Conservation (phyloP, 441 rosid genomes). For the Breynia disticha region DNA sequence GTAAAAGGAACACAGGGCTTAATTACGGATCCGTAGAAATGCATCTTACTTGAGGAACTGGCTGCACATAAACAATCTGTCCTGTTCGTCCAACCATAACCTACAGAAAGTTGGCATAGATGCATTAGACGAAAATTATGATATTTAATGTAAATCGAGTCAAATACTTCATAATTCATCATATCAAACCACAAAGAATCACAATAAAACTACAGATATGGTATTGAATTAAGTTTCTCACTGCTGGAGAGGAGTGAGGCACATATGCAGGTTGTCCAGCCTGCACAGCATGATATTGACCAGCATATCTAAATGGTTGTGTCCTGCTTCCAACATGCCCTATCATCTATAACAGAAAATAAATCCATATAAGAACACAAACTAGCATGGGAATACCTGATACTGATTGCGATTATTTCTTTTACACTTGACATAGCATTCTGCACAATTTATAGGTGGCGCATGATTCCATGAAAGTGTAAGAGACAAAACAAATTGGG, state of each 20-base stretch:
- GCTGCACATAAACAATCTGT: constrained; percentile 58
- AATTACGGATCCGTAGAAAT: constrained; percentile 6
- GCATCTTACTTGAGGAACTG: constrained; percentile 63
- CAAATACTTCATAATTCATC: background rate
- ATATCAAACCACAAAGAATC: constrained; percentile 3
- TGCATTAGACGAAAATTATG: constrained; percentile 12
- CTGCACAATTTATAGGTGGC: too few relatives aligned
- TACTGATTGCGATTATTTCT: too few relatives aligned
- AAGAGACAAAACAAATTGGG: too few relatives aligned
- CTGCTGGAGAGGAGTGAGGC: constrained; percentile 55
- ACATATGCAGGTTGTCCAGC: constrained; percentile 38
- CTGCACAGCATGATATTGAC: constrained; percentile 58
- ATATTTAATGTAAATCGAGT: constrained; percentile 1
- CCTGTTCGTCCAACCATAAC: constrained; percentile 60
- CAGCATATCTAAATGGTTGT: constrained; percentile 42
- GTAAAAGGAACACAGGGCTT: constrained; percentile 7
- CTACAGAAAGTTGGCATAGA: constrained; percentile 28
- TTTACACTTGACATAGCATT: too few relatives aligned
- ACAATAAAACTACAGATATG: background rate
- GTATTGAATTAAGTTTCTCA: constrained; percentile 16
- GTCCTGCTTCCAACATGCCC: constrained; percentile 51
- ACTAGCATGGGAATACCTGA: constrained; percentile 5
- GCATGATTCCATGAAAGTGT: too few relatives aligned
- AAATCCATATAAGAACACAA: constrained; percentile 10
- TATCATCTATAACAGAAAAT: constrained; percentile 26